Percentiles rank a stretch among this genome's conserved stretches.
Evolutionary conservation across 1,284 basidiomycete species (phyloP).

Genomic region (Ustilago crameri): DNA sequence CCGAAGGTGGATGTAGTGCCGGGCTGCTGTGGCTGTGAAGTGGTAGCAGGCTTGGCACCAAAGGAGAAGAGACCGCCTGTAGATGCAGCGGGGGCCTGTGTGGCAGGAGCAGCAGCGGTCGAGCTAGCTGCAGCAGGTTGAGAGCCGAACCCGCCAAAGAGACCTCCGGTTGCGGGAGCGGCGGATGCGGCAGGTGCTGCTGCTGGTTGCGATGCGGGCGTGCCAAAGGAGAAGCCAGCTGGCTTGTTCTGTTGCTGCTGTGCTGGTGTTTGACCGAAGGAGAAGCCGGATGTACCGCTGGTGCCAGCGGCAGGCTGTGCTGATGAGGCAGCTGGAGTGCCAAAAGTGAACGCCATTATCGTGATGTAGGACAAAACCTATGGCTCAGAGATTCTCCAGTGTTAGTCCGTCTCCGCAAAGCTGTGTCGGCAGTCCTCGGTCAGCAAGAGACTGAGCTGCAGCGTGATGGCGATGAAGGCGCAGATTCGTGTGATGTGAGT

Average conservation of each 20-base stretch:
- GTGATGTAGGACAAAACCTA: not conserved
- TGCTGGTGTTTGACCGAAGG: constrained; percentile 47
- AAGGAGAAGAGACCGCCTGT: constrained; percentile 36
- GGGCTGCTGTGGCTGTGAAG: constrained; percentile 28
- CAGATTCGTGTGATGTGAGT: not conserved
- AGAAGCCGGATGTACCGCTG: constrained; percentile 43
- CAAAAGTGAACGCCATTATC: constrained; percentile 61
- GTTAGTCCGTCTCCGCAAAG: too few relatives aligned
- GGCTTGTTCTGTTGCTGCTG: constrained; percentile 51
- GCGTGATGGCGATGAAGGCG: not conserved
- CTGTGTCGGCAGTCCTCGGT: too few relatives aligned
- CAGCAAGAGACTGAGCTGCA: too few relatives aligned
- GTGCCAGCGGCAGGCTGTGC: constrained; percentile 30
- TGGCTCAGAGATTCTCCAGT: not conserved
- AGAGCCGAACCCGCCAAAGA: constrained; percentile 31
- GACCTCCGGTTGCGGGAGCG: constrained; percentile 24
- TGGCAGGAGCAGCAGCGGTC: constrained; percentile 11
- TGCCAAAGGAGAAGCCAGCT: constrained; percentile 56
- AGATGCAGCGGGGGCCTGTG: constrained; percentile 24
- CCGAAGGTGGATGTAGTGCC: constrained; percentile 40
- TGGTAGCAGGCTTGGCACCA: constrained; percentile 32
- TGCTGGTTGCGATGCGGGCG: constrained; percentile 31
- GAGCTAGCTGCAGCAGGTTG: constrained; percentile 31
- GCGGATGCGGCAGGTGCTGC: constrained; percentile 19
- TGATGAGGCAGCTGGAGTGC: constrained; percentile 45